Conservation (phyloP, 2,329 filamentous ascomycete genomes). For the Fusarium abutilonis region DNA sequence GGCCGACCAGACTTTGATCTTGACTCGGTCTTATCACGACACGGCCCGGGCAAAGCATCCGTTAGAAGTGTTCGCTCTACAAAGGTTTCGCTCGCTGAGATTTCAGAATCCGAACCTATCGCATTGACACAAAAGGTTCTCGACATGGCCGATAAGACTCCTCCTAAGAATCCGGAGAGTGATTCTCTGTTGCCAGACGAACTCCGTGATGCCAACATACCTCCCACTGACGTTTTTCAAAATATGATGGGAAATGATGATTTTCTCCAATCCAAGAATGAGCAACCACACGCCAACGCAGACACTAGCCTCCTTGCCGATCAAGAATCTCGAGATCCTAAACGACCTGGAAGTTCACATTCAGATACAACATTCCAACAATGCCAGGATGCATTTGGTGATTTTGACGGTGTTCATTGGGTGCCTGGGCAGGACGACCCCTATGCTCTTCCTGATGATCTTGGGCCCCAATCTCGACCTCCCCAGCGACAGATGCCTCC, state of each 20-base stretch:
- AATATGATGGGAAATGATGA: slow-evolving; percentile 47
- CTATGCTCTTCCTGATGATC: slow-evolving; percentile 29
- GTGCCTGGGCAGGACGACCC: slow-evolving; percentile 60
- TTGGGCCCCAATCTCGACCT: slow-evolving; percentile 29
- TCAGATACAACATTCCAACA: slow-evolving; percentile 72
- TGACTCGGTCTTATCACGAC: slow-evolving; percentile 56
- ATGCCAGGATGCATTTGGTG: slow-evolving; percentile 74
- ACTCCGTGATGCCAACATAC: slow-evolving; percentile 48
- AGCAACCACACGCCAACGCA: slow-evolving; percentile 17
- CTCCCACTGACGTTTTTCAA: slow-evolving; percentile 49
- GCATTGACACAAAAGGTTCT: slow-evolving; percentile 62
- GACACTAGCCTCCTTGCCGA: slow-evolving; percentile 22
- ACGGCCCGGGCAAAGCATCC: slow-evolving; percentile 66
- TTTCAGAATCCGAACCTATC: slow-evolving; percentile 65
- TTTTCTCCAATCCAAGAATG: slow-evolving; percentile 28
- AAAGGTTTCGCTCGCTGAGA: slow-evolving; percentile 64
- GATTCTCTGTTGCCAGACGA: slow-evolving; percentile 52
- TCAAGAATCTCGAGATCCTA: slow-evolving; percentile 31
- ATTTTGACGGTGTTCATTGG: slow-evolving; percentile 85
- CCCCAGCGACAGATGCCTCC: slow-evolving; percentile 44
- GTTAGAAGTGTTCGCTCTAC: slow-evolving; percentile 61
- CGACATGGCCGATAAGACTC: slow-evolving; percentile 62
- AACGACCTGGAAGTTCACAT: slow-evolving; percentile 57
- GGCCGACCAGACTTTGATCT: slow-evolving; percentile 55
- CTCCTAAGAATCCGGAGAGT: slow-evolving; percentile 54